Evolutionary conservation across 2,329 filamentous ascomycete genomes (phyloP).

Genomic region (Cryphonectria nitschkei): DNA sequence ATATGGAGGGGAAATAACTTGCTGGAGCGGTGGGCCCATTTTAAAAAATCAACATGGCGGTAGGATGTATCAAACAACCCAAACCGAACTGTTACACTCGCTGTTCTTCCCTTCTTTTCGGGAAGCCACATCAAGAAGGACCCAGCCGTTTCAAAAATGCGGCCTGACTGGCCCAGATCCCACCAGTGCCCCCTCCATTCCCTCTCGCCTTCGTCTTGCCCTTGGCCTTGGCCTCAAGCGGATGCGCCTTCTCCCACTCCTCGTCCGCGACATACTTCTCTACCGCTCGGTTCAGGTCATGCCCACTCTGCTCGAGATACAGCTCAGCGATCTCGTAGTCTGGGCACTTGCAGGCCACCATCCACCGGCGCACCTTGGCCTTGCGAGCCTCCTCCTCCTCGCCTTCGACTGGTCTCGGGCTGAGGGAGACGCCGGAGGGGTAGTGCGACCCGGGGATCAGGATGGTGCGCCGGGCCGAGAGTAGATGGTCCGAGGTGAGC

Average conservation of each 20-base stretch:
- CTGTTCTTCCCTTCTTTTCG: background rate
- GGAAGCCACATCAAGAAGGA: background rate
- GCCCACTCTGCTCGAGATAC: constrained; percentile 72
- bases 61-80: constrained; percentile 7
- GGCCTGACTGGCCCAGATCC: constrained; percentile 27
- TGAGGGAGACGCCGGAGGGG: constrained; percentile 47
- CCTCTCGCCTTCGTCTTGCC: constrained; percentile 29
- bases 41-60: constrained; percentile 11
- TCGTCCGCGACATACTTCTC: constrained; percentile 71
- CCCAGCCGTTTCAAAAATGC: constrained; percentile 27
- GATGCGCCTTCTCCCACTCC: constrained; percentile 73
- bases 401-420: constrained; percentile 71
- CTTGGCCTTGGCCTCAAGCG: constrained; percentile 48
- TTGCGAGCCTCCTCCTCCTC: constrained; percentile 76
- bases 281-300: constrained; percentile 68
- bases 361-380: constrained; percentile 72
- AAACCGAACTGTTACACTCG: constrained; percentile 12
- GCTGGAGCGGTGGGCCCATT: background rate
- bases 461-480: constrained; percentile 70
- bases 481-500: constrained; percentile 71
- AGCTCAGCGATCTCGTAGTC: constrained; percentile 77
- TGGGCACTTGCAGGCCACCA: constrained; percentile 76
- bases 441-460: constrained; percentile 74
- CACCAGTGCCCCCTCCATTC: constrained; percentile 2
- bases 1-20: background rate